Percentiles rank a stretch among this genome's conserved stretches.
These are phyloP conservation scores for Cadophora luteo-olivacea DNA, from an alignment of 2,329 filamentous ascomycete genomes.

Conservation along the genomic window DNA sequence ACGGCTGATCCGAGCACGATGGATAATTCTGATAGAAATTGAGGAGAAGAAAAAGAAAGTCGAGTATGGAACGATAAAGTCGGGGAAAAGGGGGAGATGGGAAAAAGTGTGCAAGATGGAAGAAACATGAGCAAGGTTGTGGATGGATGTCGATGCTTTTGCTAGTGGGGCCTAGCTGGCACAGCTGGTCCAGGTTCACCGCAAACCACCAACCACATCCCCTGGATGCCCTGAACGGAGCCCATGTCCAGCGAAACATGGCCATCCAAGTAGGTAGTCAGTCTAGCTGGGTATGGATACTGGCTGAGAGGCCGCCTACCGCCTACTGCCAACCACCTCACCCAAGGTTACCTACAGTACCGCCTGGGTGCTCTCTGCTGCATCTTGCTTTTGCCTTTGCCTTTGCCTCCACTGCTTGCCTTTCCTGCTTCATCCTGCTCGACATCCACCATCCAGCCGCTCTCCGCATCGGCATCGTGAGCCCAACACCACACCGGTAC, in stretches of 20 bases:
- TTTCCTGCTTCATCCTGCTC: not conserved
- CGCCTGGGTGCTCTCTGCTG: no score
- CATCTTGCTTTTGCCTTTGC: no score
- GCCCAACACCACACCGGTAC: constrained; percentile 10
- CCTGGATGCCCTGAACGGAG: not conserved
- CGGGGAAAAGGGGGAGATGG: not conserved
- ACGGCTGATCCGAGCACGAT: constrained; percentile 5
- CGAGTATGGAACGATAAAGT: not conserved
- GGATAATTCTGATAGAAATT: not conserved
- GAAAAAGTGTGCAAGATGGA: constrained; percentile 20
- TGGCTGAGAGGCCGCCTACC: no score
- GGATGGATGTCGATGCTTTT: not conserved
- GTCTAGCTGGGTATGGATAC: not conserved
- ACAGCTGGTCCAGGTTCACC: not conserved
- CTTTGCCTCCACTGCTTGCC: not conserved
- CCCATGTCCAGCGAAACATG: not conserved
- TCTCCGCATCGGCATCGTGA: not conserved
- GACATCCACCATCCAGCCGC: not conserved
- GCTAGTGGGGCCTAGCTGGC: not conserved
- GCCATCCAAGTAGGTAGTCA: no score
- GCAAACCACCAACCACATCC: not conserved
- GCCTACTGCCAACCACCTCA: no score
- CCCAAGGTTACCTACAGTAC: no score
- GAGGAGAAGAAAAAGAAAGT: not conserved
- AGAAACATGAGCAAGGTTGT: constrained; percentile 11